Evolutionary conservation across 2,329 filamentous ascomycete species (phyloP), one percentile per base, ranked within the genome.

Genomic region (Trichothecium sympodiale): DNA sequence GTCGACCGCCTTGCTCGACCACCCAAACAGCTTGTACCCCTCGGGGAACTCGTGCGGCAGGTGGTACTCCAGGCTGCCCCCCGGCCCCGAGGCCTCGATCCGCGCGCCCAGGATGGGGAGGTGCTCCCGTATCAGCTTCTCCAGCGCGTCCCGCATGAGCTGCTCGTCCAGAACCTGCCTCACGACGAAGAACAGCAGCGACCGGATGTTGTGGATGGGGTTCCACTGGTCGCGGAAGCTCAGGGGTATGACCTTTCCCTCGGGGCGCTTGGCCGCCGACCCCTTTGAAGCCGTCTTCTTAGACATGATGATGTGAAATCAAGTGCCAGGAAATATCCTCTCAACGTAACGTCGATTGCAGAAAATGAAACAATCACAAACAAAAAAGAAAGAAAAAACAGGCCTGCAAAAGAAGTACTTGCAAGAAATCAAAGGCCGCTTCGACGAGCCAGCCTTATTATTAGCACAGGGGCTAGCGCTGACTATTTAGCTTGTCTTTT

Each of bases 41-140:
- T 41, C 35, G 9, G 38, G 36, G 3, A 41, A 39, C 1, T 31
- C 32, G 2, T 35, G 17, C 10, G 35, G 35, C 3, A 37, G 27
- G 20, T 44, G 42, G 17, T 44, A 44, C 5, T 39, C 36, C n/a
- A 44, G 36, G 8, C 8, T 20, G 9, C 38, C 36, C 2, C 38
- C 31, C 28, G 25, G 33, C 9, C 27, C 29, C 13, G 29, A 33
- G 14, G 29, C 30, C 23, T 38, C 37, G 12, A 46, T 32, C 9
- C 38, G 34, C 4, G 42, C 41, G 2, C 44, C 43, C 2, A 47
- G 41, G 14, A 45, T 29, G 7, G 41, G 44, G 7, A 46, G 26
- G 18, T 47, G 40, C 2, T 39, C 17, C 2, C 34, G 40, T 10
- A 47, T 43, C 6, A 47, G 35, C 16, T 26, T 40, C 13, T 46